Evolutionary conservation across 306 rosid species (phyloP).

Genomic region (Castanospermum australe): DNA sequence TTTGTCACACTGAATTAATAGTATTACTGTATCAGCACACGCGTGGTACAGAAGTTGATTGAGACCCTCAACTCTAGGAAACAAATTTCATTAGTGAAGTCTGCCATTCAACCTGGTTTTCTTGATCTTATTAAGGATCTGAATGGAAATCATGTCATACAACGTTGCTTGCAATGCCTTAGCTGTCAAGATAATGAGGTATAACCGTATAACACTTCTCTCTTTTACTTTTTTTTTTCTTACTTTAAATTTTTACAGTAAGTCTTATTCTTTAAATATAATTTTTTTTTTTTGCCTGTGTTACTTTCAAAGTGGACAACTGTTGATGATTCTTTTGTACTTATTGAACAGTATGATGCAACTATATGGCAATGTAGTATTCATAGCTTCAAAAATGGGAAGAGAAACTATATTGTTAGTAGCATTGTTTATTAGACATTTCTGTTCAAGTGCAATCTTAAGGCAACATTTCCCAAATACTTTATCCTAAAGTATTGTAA

Average conservation of each 20-base stretch:
- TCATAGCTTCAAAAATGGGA: not conserved
- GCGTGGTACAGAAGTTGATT: slow-evolving; percentile 80
- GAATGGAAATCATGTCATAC: slow-evolving; percentile 64
- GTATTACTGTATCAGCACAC: slow-evolving; percentile 47
- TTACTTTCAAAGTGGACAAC: not conserved
- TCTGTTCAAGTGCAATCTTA: not conserved
- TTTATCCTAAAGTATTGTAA: not conserved
- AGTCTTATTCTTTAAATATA: not conserved
- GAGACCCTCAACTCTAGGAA: slow-evolving; percentile 42
- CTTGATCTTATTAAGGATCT: slow-evolving; percentile 54
- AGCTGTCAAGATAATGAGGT: slow-evolving; percentile 52
- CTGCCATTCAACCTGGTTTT: slow-evolving; percentile 62
- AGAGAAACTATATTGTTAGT: not conserved
- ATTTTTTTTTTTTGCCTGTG: not conserved
- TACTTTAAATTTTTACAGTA: not conserved
- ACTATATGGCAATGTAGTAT: not conserved
- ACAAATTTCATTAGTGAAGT: slow-evolving; percentile 40
- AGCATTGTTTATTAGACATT: not conserved
- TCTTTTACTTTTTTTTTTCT: not conserved
- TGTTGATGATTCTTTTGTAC: not conserved
- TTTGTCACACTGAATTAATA: slow-evolving; percentile 1
- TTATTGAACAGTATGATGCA: not conserved
- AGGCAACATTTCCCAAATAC: not conserved
- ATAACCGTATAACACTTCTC: slow-evolving; percentile 27
- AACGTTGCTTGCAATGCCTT: slow-evolving; percentile 56